A percentile compares a stretch with the other conserved stretches of the same genome.
phyloP scores from a whole-genome alignment of 163 green algal genomes.

The Picocystis sp. region DNA sequence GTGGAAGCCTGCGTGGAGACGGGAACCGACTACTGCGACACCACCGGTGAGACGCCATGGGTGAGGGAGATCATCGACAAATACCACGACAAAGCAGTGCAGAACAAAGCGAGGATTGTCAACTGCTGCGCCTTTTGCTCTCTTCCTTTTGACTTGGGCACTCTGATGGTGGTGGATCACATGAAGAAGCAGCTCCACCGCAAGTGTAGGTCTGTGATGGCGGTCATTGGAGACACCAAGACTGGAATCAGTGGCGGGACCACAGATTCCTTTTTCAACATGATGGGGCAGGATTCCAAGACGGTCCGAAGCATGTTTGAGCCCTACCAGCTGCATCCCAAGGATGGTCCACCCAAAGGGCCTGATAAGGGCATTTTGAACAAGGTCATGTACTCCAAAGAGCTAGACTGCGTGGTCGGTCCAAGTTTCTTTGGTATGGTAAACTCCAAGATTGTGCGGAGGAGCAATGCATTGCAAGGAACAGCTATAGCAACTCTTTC shows the following conservation, averaged over 20 bases:
- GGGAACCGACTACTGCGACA: constrained; percentile 59
- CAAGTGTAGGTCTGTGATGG: too few species aligned
- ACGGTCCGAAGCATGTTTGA: too few species aligned
- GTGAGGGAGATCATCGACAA: constrained; percentile 35
- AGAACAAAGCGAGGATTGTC: constrained; percentile 44
- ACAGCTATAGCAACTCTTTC: constrained; percentile 16
- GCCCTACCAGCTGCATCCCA: too few species aligned
- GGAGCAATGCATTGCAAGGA: constrained; percentile 24
- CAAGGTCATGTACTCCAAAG: too few species aligned
- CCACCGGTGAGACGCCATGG: constrained; percentile 50
- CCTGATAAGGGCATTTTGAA: too few species aligned
- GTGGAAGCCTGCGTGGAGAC: constrained; percentile 28
- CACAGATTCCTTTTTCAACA: too few species aligned
- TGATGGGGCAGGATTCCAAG: too few species aligned
- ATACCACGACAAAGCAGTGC: constrained; percentile 32
- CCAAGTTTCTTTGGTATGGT: constrained; percentile 2
- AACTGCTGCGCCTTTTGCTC: constrained; percentile 71
- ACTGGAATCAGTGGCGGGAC: too few species aligned
- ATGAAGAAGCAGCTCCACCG: constrained; percentile 23
- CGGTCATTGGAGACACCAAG: too few species aligned
- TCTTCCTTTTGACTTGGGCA: constrained; percentile 64
- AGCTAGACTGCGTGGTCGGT: too few species aligned
- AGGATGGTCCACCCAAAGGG: too few species aligned
- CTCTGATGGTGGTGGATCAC: constrained; percentile 41
- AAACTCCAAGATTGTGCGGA: constrained; percentile 43